Base-by-base conservation (phyloP, 2,329 filamentous ascomycete species). In the Coniella lustricola region DNA sequence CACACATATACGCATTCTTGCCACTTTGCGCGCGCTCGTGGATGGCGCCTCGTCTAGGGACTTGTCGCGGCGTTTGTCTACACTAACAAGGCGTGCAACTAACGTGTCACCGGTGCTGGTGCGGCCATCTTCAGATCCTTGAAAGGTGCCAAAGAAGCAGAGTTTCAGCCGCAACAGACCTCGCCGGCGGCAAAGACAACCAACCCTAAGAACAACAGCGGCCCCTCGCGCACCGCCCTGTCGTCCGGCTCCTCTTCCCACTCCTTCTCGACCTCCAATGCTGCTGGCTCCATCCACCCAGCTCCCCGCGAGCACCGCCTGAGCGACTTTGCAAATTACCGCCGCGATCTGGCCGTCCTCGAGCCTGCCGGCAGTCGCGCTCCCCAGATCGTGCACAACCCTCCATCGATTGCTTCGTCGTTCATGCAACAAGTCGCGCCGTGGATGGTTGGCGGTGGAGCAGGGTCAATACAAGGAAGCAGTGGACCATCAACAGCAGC, bases 331-430 rank as follows among this genome's bases (percentile, higher is more conserved):
- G 72, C 73, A 62, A 83, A 85, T 63, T 84, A 87, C 63, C 81
- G 84, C 60, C 84, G 83, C 68, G 83, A 88, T 59, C 76, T 87
- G 49, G 76, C 81, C 57, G 77, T 84, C 50, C 72, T 87, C 59
- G 82, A 87, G 54, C 76, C 77, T 31, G 73, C 76, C 50, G 76
- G 79, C 55, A 70, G 67, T 54, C 70, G 74, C 53, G 65, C 78
- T 49, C 81, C 80, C 45, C 51, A 81, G 54, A 53, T 53, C 40
- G 48, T 50, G 43, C 75, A 77, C 49, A 75, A 75, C 50, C 73
- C 77, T 25, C 77, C 79, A 14, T 74, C 79, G n/a, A 74, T 70
- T 50, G 49, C 49, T 33, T 69, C 72, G 33, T 52, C 50, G 17
- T 53, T 53, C 14, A 70, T 72, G 50, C 68, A 73, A 51, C 80